Conservation (phyloP, 495 filamentous ascomycete genomes). For the Cudoniella acicularis region DNA sequence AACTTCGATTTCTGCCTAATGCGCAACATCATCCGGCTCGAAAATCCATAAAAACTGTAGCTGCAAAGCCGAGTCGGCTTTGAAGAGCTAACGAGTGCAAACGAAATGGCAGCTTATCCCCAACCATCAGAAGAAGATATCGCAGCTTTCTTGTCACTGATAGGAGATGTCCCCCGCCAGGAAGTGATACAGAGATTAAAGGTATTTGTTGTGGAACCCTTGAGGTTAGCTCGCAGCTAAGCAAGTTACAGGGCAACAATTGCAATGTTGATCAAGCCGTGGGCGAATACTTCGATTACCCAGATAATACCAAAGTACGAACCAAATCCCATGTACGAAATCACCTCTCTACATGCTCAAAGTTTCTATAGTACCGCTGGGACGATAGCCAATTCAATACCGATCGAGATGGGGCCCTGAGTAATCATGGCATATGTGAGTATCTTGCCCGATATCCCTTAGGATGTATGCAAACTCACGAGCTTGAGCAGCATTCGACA, state of each 20-base stretch:
- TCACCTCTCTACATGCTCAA: slow-evolving; percentile 2
- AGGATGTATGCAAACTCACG: slow-evolving; percentile 20
- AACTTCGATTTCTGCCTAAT: neutral
- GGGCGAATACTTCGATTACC: slow-evolving; percentile 41
- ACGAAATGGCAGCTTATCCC: slow-evolving; percentile 28
- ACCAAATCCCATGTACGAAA: neutral
- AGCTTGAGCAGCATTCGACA: slow-evolving; percentile 47
- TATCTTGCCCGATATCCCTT: too few species aligned
- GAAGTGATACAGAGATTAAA: slow-evolving; percentile 37
- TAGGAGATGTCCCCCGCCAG: slow-evolving; percentile 25
- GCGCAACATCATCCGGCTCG: neutral
- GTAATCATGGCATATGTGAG: slow-evolving; percentile 31
- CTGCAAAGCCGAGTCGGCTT: neutral
- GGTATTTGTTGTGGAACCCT: slow-evolving; percentile 22
- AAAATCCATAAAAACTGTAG: neutral
- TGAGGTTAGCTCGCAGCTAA: neutral
- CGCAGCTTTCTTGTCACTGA: slow-evolving; percentile 26
- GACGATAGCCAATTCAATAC: slow-evolving; percentile 42
- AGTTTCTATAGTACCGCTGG: slow-evolving; percentile 34
- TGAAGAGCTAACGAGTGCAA: neutral
- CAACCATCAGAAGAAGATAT: slow-evolving; percentile 30
- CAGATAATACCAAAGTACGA: slow-evolving; percentile 32
- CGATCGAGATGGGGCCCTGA: slow-evolving; percentile 38
- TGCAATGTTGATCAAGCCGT: slow-evolving; percentile 40
- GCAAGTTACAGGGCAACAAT: slow-evolving; percentile 32